Base-by-base conservation (phyloP, 495 filamentous ascomycete species). In the Choiromyces venosus region DNA sequence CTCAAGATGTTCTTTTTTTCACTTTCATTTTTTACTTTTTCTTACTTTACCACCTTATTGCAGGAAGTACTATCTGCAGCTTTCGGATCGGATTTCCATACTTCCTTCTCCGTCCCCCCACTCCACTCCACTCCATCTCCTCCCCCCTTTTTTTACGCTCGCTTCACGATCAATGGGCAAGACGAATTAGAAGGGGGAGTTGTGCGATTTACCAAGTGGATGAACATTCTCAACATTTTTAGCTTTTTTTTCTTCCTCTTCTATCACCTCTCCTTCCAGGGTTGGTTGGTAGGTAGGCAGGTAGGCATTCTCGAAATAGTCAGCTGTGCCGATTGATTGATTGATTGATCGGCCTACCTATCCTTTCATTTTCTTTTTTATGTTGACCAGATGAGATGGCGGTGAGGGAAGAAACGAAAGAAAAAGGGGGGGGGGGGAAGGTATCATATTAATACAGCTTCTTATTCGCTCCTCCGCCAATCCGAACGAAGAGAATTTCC, bases 401-500 rank as follows among this genome's bases (percentile, higher is more conserved):
- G n/a, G n/a, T n/a, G n/a, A n/a, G n/a, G n/a, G n/a, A 29, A 14
- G 29, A 61, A 61, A 12, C 10, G 29, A 25, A 52, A n/a, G 4
- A 10, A 29, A 56, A 56, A 14, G 10, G 8, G 46, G n/a, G n/a
- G n/a, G n/a, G n/a, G n/a, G n/a, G n/a, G 29, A 61, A 29, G n/a
- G 52, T 61, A 61, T 61, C n/a, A 14, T 61, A 61, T 61, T 61
- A 29, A 61, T 61, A 61, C 52, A 61, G n/a, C 52, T 61, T 61
- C 25, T 61, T 29, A 29, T 61, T 61, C 52, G 52, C 10, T 61
- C 52, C 52, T 25, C 52, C 25, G 10, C 52, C 52, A 29, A 61
- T 9, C 52, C 52, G 52, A 61, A 61, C 29, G 46, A 56, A 56
- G 52, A n/a, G 25, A 61, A 61, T 29, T 29, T 61, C n/a, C 40